Evolutionary conservation across 805 yeast genomes (phyloP).

Genomic region (Kodamaea nitidulidarum): DNA sequence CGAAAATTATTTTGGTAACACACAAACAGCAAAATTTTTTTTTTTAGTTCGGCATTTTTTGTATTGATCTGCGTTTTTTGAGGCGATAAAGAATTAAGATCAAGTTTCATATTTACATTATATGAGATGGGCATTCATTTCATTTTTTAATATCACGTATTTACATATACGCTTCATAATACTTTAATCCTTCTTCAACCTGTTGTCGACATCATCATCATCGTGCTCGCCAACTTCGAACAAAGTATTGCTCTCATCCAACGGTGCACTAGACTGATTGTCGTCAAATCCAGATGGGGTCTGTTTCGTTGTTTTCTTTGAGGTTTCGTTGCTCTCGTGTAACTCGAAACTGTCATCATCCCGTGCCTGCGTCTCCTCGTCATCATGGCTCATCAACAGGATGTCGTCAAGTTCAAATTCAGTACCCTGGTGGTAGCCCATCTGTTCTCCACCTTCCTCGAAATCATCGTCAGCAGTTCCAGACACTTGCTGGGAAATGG

Average conservation of each 20-base stretch:
- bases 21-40: neutral
- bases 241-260: constrained; percentile 27
- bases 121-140: too few species aligned
- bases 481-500: constrained; percentile 89
- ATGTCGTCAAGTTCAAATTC: constrained; percentile 60
- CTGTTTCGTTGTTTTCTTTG: constrained; percentile 3
- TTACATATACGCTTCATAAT: neutral
- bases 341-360: constrained; percentile 38
- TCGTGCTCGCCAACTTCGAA: constrained; percentile 42
- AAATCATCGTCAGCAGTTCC: constrained; percentile 50
- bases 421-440: constrained; percentile 30
- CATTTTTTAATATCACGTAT: neutral
- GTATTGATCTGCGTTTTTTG: neutral
- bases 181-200: constrained; percentile 7
- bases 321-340: constrained; percentile 14
- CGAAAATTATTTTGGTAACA: neutral
- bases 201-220: constrained; percentile 13
- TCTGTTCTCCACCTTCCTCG: constrained; percentile 42
- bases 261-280: neutral
- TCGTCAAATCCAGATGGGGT: constrained; percentile 29
- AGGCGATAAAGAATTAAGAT: too few species aligned
- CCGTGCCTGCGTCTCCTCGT: constrained; percentile 27
- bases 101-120: neutral
- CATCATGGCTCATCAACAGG: constrained; percentile 48
- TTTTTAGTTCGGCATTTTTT: neutral